Base-by-base conservation (phyloP, 768 basidiomycete species). In the Lactarius hatsudake region DNA sequence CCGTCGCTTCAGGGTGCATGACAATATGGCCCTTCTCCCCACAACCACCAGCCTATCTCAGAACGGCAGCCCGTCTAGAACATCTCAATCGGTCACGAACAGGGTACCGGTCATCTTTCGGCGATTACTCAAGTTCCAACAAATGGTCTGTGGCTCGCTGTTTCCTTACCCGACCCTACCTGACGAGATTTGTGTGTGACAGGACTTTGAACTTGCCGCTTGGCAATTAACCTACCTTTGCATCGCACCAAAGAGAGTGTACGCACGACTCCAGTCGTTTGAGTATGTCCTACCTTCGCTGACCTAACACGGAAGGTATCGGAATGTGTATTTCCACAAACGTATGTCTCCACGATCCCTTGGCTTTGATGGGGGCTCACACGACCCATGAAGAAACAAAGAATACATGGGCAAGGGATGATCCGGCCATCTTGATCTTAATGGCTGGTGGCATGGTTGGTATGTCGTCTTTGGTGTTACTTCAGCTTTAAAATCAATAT, bases 311-410 rank as follows among this genome's bases (percentile, higher is more conserved):
- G 10, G 51, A 72, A 94, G 92, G 20, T 95, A 97, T 77, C 89
- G 94, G 59, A 96, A 98, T 78, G 96, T 97, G 8, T 98, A 98
- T 76, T 97, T 96, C 74, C 96, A 97, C 79, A 96, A 96, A 79
- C 93, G 96, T 96, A 75, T 74, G 88, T 78, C 38, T 28, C 26
- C 32, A 40, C 42, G 2, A 28, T 12, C 28, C 32, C 59, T 28
- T 51, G 64, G 30, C 43, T 61, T 67, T 10, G 4, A 10, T 56
- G 20, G 36, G 15, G 32, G 32, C 61, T 53, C 48, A 70, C 28
- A 65, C 26, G 55, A 45, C 70, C 43, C 57, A 53, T 48, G 69
- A 78, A 92, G 94, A 98, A 81, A 98, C 96, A 23, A 98, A 97
- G 82, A 97, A 98, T 76, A 94, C 91, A 18, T 98, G 96, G 96